Evolutionary conservation across 2,329 filamentous ascomycete species (phyloP).

Genomic region (Juglanconis sp.): DNA sequence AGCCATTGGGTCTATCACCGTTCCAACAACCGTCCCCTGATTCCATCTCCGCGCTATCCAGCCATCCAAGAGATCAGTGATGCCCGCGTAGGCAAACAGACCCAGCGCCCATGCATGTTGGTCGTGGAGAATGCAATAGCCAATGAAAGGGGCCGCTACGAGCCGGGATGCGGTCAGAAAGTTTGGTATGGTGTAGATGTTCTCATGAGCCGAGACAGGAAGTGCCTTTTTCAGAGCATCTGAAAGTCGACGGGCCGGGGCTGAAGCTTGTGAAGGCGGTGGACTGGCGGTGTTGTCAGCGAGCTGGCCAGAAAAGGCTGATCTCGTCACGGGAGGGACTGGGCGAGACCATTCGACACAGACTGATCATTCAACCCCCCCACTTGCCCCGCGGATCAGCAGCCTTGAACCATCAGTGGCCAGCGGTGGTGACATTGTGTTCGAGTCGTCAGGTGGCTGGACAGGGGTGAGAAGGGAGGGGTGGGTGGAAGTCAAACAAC

Average conservation of each 20-base stretch:
- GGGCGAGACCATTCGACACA: neutral
- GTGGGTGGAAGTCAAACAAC: neutral
- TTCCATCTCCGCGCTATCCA: conserved; percentile 89
- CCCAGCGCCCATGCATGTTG: conserved; percentile 74
- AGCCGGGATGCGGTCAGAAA: conserved; percentile 85
- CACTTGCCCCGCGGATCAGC: neutral
- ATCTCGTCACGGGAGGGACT: neutral
- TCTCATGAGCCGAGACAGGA: conserved; percentile 59
- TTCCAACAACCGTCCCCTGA: conserved; percentile 88
- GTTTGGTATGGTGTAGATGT: conserved; percentile 97
- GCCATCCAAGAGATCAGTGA: conserved; percentile 90
- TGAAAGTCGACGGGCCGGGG: conserved; percentile 9
- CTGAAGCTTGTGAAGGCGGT: neutral
- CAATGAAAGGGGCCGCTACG: conserved; percentile 76
- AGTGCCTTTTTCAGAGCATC: conserved; percentile 15
- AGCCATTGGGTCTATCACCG: conserved; percentile 93
- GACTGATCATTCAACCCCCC: neutral
- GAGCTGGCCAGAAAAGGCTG: neutral
- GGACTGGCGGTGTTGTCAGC: conserved; percentile 10
- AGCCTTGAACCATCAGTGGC: neutral
- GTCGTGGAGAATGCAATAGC: conserved; percentile 84
- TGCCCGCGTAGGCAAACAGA: conserved; percentile 86
- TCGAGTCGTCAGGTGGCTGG: neutral
- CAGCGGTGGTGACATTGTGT: neutral
- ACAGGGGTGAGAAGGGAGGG: neutral